These are phyloP conservation scores for Dendrobium chrysotoxum DNA, from an alignment of 106 monocot species.

Conservation along the genomic window DNA sequence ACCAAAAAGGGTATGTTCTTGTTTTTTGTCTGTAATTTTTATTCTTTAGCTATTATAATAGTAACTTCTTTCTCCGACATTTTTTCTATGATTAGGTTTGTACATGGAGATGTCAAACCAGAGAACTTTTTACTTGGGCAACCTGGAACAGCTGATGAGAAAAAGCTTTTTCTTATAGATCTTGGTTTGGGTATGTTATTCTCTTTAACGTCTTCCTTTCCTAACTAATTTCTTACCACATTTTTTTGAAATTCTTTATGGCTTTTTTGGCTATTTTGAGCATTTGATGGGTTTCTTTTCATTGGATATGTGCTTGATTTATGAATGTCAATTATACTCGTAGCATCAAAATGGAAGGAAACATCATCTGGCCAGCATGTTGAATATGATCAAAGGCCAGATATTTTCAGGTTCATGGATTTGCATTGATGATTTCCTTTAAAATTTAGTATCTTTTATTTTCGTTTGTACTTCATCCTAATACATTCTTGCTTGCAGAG, in stretches of 20 bases:
- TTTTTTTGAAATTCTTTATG: not conserved
- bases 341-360: constrained; percentile 95
- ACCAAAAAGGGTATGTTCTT: constrained; percentile 63
- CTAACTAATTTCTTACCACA: not conserved
- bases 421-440: not conserved
- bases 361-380: constrained; percentile 83
- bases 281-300: not conserved
- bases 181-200: constrained; percentile 76
- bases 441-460: not conserved
- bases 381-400: constrained; percentile 97
- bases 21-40: not conserved
- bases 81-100: constrained; percentile 47
- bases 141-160: constrained; percentile 85
- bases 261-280: not conserved
- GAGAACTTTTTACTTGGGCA: constrained; percentile 97
- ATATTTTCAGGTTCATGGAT: constrained; percentile 78
- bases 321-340: constrained; percentile 1
- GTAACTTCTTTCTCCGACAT: not conserved
- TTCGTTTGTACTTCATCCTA: constrained; percentile 2
- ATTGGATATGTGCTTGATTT: not conserved
- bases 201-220: not conserved
- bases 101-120: constrained; percentile 99
- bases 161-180: constrained; percentile 96
- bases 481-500: constrained; percentile 40
- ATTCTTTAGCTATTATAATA: not conserved